phyloP scores from a whole-genome alignment of 169 alveolate species.

The Blepharisma undulans region DNA sequence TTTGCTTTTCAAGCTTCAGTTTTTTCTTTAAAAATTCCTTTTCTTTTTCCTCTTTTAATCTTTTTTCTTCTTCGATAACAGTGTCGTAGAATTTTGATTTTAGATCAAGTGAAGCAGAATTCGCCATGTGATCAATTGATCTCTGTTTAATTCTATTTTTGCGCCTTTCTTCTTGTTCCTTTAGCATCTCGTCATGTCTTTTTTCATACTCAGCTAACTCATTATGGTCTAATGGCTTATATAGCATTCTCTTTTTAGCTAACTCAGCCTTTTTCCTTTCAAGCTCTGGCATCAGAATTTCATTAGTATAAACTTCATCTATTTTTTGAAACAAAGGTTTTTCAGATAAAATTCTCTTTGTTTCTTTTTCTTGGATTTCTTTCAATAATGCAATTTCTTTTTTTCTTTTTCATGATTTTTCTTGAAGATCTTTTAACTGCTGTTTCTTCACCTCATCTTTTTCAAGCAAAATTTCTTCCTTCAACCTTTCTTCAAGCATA shows the following conservation, averaged over 20 bases:
- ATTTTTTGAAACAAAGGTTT: constrained; percentile 27
- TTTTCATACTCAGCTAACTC: not conserved
- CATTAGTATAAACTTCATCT: not conserved
- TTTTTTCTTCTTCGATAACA: not conserved
- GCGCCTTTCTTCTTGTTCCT: not conserved
- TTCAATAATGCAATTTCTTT: not conserved
- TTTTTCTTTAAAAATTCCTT: not conserved
- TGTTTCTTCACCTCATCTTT: not conserved
- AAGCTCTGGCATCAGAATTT: constrained; percentile 21
- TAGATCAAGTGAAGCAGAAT: not conserved
- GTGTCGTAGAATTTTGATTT: not conserved
- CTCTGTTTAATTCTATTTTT: not conserved
- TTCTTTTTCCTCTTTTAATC: not conserved
- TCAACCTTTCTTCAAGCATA: not conserved
- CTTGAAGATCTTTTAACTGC: not conserved
- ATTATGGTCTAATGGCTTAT: not conserved
- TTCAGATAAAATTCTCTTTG: not conserved
- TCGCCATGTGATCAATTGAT: not conserved
- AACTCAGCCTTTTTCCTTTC: constrained; percentile 31
- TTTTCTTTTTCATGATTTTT: not conserved
- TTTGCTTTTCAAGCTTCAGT: not conserved
- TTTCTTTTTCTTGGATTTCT: not conserved
- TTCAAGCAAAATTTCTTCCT: not conserved
- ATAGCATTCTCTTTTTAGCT: not conserved
- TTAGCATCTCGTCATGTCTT: not conserved